Evolutionary conservation across 257 asterid genomes (phyloP).

Genomic region (Echium plantagineum): DNA sequence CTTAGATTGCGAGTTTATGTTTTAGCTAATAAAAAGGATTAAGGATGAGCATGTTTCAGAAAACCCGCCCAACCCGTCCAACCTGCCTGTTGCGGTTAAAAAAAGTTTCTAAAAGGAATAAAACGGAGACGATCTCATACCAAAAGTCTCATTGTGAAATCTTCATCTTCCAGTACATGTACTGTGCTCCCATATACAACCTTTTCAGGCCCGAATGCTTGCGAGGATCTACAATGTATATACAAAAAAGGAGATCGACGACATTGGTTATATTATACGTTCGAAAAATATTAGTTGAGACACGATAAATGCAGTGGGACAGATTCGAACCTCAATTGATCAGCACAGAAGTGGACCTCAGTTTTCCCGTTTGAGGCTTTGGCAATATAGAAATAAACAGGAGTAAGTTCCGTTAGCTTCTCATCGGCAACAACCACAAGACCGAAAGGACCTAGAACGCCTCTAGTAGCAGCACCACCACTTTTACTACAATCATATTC

Average conservation of each 20-base stretch:
- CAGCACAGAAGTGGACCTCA: slow-evolving; percentile 57
- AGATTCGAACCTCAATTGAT: slow-evolving; percentile 44
- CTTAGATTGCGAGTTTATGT: too few relatives aligned
- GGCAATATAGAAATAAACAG: slow-evolving; percentile 57
- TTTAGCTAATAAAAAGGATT: too few relatives aligned
- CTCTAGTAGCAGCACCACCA: slow-evolving; percentile 70
- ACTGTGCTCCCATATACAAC: slow-evolving; percentile 45
- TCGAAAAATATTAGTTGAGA: too few relatives aligned
- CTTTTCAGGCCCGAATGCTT: slow-evolving; percentile 36
- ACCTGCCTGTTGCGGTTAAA: too few relatives aligned
- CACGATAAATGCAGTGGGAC: not conserved
- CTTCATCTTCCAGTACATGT: slow-evolving; percentile 46
- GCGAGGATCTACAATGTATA: slow-evolving; percentile 26
- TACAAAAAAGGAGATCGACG: too few relatives aligned
- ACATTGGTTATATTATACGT: too few relatives aligned
- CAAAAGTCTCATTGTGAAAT: slow-evolving; percentile 44
- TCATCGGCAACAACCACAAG: slow-evolving; percentile 50
- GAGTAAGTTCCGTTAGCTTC: slow-evolving; percentile 44
- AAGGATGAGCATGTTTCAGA: too few relatives aligned
- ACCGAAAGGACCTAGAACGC: slow-evolving; percentile 73
- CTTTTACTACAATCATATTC: slow-evolving; percentile 43
- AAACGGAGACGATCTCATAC: slow-evolving; percentile 16
- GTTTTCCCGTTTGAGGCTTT: slow-evolving; percentile 34
- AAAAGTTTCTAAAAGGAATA: too few relatives aligned
- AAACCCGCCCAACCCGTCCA: too few relatives aligned